Conservation (phyloP, 129 eudicot genomes). For the Chrysanthemum lavandulifolium region DNA sequence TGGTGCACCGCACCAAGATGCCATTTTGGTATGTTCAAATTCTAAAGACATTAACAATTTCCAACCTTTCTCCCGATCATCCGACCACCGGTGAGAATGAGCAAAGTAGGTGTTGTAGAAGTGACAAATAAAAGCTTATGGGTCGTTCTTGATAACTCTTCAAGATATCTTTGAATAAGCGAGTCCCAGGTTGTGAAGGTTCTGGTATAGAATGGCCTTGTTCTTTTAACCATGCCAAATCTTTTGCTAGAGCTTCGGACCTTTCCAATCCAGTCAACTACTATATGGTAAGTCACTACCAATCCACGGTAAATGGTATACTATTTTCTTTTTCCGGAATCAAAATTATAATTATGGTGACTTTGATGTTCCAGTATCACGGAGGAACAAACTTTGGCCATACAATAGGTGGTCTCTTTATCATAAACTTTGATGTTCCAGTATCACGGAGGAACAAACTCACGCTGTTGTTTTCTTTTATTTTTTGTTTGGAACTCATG, state of each 20-base stretch:
- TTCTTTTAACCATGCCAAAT: constrained; percentile 80
- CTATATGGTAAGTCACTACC: constrained; percentile 63
- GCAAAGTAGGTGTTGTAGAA: constrained; percentile 94
- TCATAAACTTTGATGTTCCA: constrained; percentile 30
- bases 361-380: constrained; percentile 48
- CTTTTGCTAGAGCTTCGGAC: constrained; percentile 38
- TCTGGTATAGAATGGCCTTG: constrained; percentile 79
- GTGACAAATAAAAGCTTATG: constrained; percentile 91
- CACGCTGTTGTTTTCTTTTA: constrained; percentile 80
- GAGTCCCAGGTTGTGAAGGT: constrained; percentile 75
- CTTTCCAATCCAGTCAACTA: constrained; percentile 35
- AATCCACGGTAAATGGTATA: not conserved
- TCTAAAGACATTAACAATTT: not conserved
- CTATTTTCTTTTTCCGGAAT: constrained; percentile 11
- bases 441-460: not conserved
- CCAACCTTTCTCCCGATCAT: constrained; percentile 90
- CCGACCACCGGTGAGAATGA: constrained; percentile 88
- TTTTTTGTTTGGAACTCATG: constrained; percentile 89
- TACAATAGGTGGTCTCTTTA: constrained; percentile 67
- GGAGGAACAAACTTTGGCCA: constrained; percentile 92
- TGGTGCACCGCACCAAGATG: too few relatives aligned
- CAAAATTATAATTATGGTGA: not conserved
- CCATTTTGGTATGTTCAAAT: too few relatives aligned
- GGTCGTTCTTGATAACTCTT: constrained; percentile 78
- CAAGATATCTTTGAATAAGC: constrained; percentile 53